Conservation (phyloP, 306 rosid genomes). For the Begonia peltatifolia region DNA sequence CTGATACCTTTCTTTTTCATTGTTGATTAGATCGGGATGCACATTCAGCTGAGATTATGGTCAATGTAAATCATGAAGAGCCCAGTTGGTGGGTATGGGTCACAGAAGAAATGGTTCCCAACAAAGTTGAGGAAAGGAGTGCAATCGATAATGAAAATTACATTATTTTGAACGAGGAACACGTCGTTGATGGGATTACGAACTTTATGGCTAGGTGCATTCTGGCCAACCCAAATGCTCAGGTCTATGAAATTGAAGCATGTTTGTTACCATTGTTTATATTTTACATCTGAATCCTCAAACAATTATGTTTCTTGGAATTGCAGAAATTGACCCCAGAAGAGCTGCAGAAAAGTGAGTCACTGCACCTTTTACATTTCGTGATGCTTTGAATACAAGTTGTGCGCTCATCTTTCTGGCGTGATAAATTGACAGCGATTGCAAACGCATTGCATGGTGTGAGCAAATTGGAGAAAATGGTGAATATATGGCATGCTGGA, state of each 20-base stretch:
- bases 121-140: conserved; percentile 64
- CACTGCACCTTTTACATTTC: neutral
- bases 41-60: conserved; percentile 56
- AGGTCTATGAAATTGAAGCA: conserved; percentile 16
- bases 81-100: conserved; percentile 99
- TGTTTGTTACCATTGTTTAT: conserved; percentile 2
- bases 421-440: conserved; percentile 36
- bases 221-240: conserved; percentile 71
- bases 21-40: conserved; percentile 38
- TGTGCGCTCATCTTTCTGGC: no score
- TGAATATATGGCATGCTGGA: conserved; percentile 81
- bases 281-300: conserved; percentile 10
- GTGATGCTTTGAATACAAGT: no score
- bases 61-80: conserved; percentile 49
- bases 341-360: conserved; percentile 75
- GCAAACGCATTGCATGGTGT: conserved; percentile 52
- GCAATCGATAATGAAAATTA: conserved; percentile 75
- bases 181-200: conserved; percentile 89
- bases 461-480: conserved; percentile 49
- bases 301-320: conserved; percentile 9
- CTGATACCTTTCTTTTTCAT: conserved; percentile 1
- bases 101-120: conserved; percentile 45
- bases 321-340: conserved; percentile 79
- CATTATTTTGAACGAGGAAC: conserved; percentile 70
- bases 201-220: conserved; percentile 83